Evolutionary conservation across 2,329 filamentous ascomycete genomes (phyloP), one percentile per base, ranked within the genome.

Genomic region (Cadophora sp.): DNA sequence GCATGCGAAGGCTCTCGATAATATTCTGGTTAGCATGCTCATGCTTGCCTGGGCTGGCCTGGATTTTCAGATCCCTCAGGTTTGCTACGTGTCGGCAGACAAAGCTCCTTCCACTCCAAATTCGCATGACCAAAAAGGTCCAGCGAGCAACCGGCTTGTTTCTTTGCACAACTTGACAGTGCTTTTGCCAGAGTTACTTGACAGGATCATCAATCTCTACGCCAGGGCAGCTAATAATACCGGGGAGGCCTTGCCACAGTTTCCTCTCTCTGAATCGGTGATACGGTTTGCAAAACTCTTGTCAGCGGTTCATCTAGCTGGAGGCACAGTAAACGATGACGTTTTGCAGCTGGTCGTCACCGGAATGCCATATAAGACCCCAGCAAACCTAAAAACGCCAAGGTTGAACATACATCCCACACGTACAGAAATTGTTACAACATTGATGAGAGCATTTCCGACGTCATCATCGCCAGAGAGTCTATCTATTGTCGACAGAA

Each of bases 1-100:
- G 95, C 93, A 97, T 80, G 96, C 92, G 20, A 98, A 98, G 79
- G 94, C 93, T 0, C 83, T 99, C 22, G 96, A 99, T 77, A 89
- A 94, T 33, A 92, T 97, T 68, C 82, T 96, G 56, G 84, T 97
- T 30, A 93, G 91, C 75, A 84, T 98, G 72, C 76, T 98, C 48
- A 86, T 98, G 73, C 88, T 97, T 69, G 91, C 89, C 36, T 97
- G 94, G 92, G 87, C 90, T 43, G 91, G 90, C 4, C 83, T 95
- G 74, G 91, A 96, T 75, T 98, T 98, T 73, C 86, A 90, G 73
- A 85, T 96, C n/a, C 88, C 88, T 1, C 78, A 81, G 11, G 79
- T 90, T 18, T 86, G 87, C 59, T 78, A 76, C 68, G 63, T 68
- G 30, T 71, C 74, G 11, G 69, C 75, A 11, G 76, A 78, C 27